phyloP scores from a whole-genome alignment of 305 asterid genomes.

The Ilex paraguariensis region DNA sequence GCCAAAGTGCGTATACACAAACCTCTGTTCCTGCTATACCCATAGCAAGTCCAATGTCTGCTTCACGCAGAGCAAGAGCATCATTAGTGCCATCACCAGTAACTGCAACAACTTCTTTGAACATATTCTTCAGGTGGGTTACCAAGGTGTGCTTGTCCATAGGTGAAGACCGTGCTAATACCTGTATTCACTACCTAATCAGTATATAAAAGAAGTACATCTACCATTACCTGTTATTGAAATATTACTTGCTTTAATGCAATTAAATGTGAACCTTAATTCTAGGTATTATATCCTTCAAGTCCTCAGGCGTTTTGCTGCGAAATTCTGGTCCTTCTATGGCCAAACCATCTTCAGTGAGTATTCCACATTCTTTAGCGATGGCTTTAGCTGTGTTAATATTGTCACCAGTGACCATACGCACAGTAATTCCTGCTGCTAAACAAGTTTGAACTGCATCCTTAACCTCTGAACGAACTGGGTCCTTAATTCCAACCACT shows the following conservation, averaged over 20 bases:
- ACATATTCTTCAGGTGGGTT: conserved; percentile 57
- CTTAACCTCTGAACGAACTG: conserved; percentile 87
- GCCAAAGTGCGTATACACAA: conserved; percentile 4
- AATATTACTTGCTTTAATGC: not conserved
- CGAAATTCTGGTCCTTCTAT: conserved; percentile 86
- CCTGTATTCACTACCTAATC: conserved; percentile 34
- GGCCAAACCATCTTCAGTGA: conserved; percentile 60
- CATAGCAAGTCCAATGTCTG: conserved; percentile 98
- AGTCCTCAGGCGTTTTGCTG: conserved; percentile 40
- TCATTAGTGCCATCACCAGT: conserved; percentile 99
- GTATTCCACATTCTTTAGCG: conserved; percentile 95
- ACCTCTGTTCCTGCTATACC: conserved; percentile 99
- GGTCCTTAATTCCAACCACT: conserved; percentile 91
- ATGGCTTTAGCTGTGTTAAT: conserved; percentile 89
- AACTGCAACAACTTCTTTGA: conserved; percentile 85
- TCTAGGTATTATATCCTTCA: conserved; percentile 60
- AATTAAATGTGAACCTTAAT: conserved; percentile 52
- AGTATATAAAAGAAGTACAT: too few species aligned
- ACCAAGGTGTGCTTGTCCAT: conserved; percentile 82
- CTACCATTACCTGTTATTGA: too few species aligned
- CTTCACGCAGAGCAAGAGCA: conserved; percentile 96
- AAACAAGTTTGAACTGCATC: conserved; percentile 82
- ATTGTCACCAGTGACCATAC: conserved; percentile 97
- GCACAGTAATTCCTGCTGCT: conserved; percentile 87
- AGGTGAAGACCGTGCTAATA: conserved; percentile 96